phyloP scores from a whole-genome alignment of 2,329 filamentous ascomycete genomes.

The Didymella glomerata region DNA sequence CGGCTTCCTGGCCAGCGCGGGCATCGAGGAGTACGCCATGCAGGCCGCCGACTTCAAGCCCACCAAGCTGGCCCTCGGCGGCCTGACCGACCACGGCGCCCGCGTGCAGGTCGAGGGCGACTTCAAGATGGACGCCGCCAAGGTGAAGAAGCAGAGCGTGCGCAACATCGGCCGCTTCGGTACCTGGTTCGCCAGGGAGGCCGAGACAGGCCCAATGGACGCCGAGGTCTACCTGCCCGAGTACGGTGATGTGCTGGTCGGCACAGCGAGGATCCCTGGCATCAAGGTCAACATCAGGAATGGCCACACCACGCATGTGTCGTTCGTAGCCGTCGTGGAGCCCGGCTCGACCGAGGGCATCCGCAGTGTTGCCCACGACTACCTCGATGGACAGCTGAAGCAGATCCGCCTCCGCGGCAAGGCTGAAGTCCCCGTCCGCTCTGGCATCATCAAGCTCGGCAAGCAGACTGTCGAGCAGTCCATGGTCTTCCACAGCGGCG shows the following conservation, averaged over 20 bases:
- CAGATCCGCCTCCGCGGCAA: constrained; percentile 76
- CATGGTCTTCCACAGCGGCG: constrained; percentile 77
- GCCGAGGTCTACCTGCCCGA: constrained; percentile 84
- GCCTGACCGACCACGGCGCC: constrained; percentile 80
- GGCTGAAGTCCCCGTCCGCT: constrained; percentile 76
- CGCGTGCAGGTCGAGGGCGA: constrained; percentile 81
- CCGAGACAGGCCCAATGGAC: constrained; percentile 76
- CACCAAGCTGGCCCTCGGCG: constrained; percentile 83
- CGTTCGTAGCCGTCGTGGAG: constrained; percentile 78
- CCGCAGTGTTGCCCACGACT: constrained; percentile 83
- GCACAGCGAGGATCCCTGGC: constrained; percentile 77
- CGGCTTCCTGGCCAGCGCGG: constrained; percentile 81
- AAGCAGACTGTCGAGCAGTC: constrained; percentile 78
- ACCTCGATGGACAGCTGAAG: constrained; percentile 80
- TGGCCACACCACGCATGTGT: constrained; percentile 77
- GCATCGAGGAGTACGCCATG: constrained; percentile 85
- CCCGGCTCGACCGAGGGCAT: constrained; percentile 81
- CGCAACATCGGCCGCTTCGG: constrained; percentile 78
- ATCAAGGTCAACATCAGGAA: constrained; percentile 80
- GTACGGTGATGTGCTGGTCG: constrained; percentile 79
- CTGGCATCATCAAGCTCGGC: constrained; percentile 81
- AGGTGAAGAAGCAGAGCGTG: constrained; percentile 74
- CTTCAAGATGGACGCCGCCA: constrained; percentile 79
- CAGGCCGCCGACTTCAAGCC: constrained; percentile 83
- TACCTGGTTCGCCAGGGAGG: constrained; percentile 80